A percentile compares a stretch with the other conserved stretches of the same genome.
phyloP scores from a whole-genome alignment of 2,329 filamentous ascomycete species.

The Neospermospora avenae region DNA sequence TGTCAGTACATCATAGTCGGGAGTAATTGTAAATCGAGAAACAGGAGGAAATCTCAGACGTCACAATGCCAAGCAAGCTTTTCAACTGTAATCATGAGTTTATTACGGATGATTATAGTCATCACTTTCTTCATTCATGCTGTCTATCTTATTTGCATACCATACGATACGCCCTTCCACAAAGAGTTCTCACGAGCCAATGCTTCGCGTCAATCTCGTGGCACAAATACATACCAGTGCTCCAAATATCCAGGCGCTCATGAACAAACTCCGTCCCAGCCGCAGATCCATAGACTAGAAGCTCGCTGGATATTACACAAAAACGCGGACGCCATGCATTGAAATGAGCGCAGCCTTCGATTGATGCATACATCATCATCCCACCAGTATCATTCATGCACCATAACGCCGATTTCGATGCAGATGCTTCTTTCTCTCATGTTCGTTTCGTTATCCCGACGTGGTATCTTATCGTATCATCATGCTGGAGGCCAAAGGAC shows the following conservation, averaged over 20 bases:
- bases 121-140: neutral
- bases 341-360: neutral
- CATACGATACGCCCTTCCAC: neutral
- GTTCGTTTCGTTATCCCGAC: neutral
- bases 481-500: constrained; percentile 6
- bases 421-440: constrained; percentile 10
- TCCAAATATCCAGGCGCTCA: constrained; percentile 1
- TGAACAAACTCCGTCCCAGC: neutral
- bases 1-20: too few relatives aligned
- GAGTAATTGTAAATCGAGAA: neutral
- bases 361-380: neutral
- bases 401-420: constrained; percentile 14
- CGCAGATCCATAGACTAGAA: neutral
- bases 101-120: constrained; percentile 5
- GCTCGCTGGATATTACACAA: neutral
- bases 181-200: neutral
- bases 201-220: neutral
- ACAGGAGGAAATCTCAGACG: neutral
- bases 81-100: neutral
- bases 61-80: neutral
- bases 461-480: constrained; percentile 20
- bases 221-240: neutral
- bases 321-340: neutral
- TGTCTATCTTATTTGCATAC: neutral
- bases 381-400: neutral